Evolutionary conservation across 2,329 filamentous ascomycete genomes (phyloP).

Genomic region (Diaporthe ilicicola): DNA sequence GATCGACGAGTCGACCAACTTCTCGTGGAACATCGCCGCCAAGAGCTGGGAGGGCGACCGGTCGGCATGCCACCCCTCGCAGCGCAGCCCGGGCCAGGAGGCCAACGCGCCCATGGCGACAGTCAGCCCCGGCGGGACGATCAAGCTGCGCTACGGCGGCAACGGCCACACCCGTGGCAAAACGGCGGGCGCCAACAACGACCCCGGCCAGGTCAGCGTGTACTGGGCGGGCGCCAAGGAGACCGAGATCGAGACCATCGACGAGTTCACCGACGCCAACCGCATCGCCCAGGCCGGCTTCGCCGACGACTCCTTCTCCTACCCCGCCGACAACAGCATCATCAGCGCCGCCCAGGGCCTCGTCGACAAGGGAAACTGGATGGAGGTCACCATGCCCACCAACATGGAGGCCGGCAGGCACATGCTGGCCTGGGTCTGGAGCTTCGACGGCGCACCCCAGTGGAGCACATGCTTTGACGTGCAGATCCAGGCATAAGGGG

Average conservation of each 20-base stretch:
- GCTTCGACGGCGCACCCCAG: slow-evolving; percentile 6
- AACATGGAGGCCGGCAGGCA: slow-evolving; percentile 21
- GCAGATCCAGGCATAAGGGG: slow-evolving; percentile 11
- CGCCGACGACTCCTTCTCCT: slow-evolving; percentile 18
- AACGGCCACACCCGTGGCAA: slow-evolving; percentile 16
- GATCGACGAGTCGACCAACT: slow-evolving; percentile 24
- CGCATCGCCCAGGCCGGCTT: slow-evolving; percentile 20
- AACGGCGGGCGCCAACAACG: slow-evolving; percentile 9
- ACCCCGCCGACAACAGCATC: slow-evolving; percentile 16
- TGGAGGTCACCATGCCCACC: slow-evolving; percentile 16
- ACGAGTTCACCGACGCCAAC: slow-evolving; percentile 23
- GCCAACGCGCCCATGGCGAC: slow-evolving; percentile 16
- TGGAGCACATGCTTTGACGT: slow-evolving; percentile 20
- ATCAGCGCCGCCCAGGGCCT: slow-evolving; percentile 18
- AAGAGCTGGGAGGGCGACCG: slow-evolving; percentile 12
- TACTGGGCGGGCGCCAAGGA: slow-evolving; percentile 20
- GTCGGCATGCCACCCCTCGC: slow-evolving; percentile 15
- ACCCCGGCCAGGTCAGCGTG: slow-evolving; percentile 15
- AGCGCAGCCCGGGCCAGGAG: slow-evolving; percentile 16
- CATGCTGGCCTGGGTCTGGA: slow-evolving; percentile 22
- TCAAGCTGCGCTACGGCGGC: slow-evolving; percentile 19
- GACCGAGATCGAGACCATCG: slow-evolving; percentile 22
- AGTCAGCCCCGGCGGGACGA: slow-evolving; percentile 18
- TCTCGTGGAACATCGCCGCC: slow-evolving; percentile 17
- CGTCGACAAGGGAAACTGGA: slow-evolving; percentile 20